Evolutionary conservation across 208 protist species (phyloP).

Genomic region (Trypanosoma grayi): DNA sequence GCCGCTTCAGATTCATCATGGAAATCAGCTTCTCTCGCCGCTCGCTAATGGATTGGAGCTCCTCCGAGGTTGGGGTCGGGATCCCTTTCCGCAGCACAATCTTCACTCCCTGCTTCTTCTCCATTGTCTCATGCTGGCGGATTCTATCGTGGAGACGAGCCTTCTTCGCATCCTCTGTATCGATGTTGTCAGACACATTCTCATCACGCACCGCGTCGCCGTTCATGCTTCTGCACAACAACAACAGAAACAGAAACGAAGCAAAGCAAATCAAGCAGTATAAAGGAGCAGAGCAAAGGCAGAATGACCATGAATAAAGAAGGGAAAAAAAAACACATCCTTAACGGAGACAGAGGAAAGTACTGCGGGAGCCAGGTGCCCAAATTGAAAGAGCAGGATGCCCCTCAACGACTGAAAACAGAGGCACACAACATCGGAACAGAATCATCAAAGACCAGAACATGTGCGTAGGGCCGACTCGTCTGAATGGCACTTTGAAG

Average conservation of each 20-base stretch:
- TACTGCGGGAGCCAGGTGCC: too few species aligned
- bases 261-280: constrained; percentile 4
- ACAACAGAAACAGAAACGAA: background rate
- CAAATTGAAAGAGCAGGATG: too few species aligned
- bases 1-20: constrained; percentile 3
- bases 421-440: background rate
- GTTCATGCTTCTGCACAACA: background rate
- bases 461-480: background rate
- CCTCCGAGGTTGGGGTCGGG: constrained; percentile 2
- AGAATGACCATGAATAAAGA: too few species aligned
- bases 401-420: too few species aligned
- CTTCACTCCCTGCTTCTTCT: constrained; percentile 18
- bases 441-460: background rate
- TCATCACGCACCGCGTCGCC: background rate
- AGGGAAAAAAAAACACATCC: background rate
- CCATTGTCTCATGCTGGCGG: background rate
- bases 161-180: background rate
- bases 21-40: background rate
- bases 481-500: background rate
- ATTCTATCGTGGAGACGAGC: constrained; percentile 16
- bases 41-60: constrained; percentile 5
- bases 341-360: background rate
- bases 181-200: background rate
- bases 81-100: constrained; percentile 16
- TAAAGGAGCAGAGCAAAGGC: too few species aligned